Evolutionary conservation across 2,329 filamentous ascomycete genomes (phyloP).

Genomic region (Apiospora rasikravindrae): DNA sequence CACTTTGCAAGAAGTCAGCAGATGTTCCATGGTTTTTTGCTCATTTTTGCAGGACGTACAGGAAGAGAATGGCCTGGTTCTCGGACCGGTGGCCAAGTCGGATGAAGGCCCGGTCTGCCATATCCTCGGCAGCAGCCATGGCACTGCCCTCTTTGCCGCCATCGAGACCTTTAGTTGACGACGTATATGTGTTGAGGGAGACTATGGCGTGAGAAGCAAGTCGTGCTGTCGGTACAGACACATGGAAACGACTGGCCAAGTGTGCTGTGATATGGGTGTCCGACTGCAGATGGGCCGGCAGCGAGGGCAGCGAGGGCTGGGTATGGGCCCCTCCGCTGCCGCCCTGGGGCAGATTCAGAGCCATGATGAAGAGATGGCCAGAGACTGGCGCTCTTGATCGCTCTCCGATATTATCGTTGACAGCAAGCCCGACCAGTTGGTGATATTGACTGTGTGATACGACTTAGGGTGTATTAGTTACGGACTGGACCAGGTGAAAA

Average conservation of each 20-base stretch:
- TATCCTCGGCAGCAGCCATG: slow-evolving; percentile 89
- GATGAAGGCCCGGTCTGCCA: slow-evolving; percentile 85
- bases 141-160: slow-evolving; percentile 90
- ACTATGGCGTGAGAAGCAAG: slow-evolving; percentile 92
- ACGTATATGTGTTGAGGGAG: slow-evolving; percentile 92
- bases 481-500: not conserved
- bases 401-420: slow-evolving; percentile 21
- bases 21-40: not conserved
- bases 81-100: slow-evolving; percentile 87
- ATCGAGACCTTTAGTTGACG: slow-evolving; percentile 86
- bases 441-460: slow-evolving; percentile 20
- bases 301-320: slow-evolving; percentile 84
- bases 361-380: slow-evolving; percentile 56
- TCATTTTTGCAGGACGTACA: slow-evolving; percentile 66
- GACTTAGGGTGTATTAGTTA: slow-evolving; percentile 5
- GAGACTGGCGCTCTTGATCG: slow-evolving; percentile 32
- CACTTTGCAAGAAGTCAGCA: slow-evolving; percentile 58
- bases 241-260: slow-evolving; percentile 88
- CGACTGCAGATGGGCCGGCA: slow-evolving; percentile 82
- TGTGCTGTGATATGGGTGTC: slow-evolving; percentile 82
- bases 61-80: slow-evolving; percentile 89
- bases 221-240: slow-evolving; percentile 83
- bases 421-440: slow-evolving; percentile 22
- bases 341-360: slow-evolving; percentile 61
- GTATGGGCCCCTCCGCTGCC: slow-evolving; percentile 69